Base-by-base conservation (phyloP, 805 yeast species). In the Wickerhamomyces bovis region DNA sequence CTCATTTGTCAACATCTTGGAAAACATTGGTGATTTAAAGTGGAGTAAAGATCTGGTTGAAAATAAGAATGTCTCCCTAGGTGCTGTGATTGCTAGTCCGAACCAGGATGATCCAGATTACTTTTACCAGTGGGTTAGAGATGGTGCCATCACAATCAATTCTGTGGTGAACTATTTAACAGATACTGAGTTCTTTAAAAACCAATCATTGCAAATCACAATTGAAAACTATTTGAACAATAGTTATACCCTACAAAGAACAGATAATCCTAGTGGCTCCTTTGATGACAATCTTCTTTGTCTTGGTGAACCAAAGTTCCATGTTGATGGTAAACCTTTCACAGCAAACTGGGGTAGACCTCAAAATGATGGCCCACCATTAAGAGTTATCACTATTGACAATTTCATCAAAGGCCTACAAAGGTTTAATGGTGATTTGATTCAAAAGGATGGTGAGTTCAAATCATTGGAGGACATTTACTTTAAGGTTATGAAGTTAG, bases 291-390 rank as follows among this genome's bases (percentile, higher is more conserved):
- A 68, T 15, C 68, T 75, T 41, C 64, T 65, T 9, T 89, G 87
- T 2, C 70, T 90, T 30, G 98, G 97, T 2, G 98, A 92, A 62
- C 97, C 98, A 8, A 92, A 92, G 63, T 92, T 85, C 60, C 63
- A 73, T 61, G 78, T 81, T 4, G 77, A 88, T 60, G 82, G 84
- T 21, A 56, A 78, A 0, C 71, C 85, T 1, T 92, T 85, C 57
- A 63, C 64, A 6, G 81, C 69, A 2, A 62, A 69, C 31, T 92
- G 98, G 98, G 98, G 98, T 2, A 73, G 98, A 55, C 98, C 98
- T 1, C 98, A 92, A 66, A 76, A 89, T 49, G 98, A 92, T 63
- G 98, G 98, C 0, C 97, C 98, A 1, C 90, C 95, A 1, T 71
- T 92, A 47, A 74, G 97, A 56, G 74, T 81, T 11, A 73, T 83